These are phyloP conservation scores for Discostella stelligeroides DNA, from an alignment of 108 stramenopile species.

Conservation along the genomic window DNA sequence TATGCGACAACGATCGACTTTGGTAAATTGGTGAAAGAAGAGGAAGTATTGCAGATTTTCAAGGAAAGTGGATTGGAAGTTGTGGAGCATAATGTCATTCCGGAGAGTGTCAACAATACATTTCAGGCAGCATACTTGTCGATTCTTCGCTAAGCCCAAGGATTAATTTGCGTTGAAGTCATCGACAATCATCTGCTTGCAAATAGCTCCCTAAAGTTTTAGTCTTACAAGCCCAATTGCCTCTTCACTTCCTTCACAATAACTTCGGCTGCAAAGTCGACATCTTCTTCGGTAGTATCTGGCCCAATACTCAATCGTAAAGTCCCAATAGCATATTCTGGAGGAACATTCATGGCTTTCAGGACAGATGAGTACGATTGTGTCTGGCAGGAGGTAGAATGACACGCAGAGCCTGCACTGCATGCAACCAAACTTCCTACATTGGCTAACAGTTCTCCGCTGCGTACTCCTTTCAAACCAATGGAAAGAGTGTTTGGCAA, in stretches of 20 bases:
- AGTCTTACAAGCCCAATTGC: constrained; percentile 28
- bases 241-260: constrained; percentile 61
- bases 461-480: constrained; percentile 67
- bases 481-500: constrained; percentile 96
- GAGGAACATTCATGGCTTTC: constrained; percentile 85
- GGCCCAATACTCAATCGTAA: constrained; percentile 92
- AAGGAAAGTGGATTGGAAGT: constrained; percentile 47
- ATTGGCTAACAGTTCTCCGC: constrained; percentile 56
- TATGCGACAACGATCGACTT: constrained; percentile 79
- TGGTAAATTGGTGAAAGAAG: constrained; percentile 58
- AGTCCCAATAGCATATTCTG: constrained; percentile 85
- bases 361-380: constrained; percentile 72
- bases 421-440: constrained; percentile 82
- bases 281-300: constrained; percentile 72
- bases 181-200: not conserved
- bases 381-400: constrained; percentile 58
- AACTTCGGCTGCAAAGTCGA: constrained; percentile 82
- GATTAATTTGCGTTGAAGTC: not conserved
- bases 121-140: constrained; percentile 66
- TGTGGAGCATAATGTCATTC: constrained; percentile 51
- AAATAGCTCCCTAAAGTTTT: not conserved
- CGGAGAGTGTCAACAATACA: constrained; percentile 53
- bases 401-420: constrained; percentile 93
- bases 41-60: constrained; percentile 48
- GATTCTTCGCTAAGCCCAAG: constrained; percentile 21